These are phyloP conservation scores for Dictyostelium intermedium DNA, from an alignment of 78 protist species.

Conservation along the genomic window DNA sequence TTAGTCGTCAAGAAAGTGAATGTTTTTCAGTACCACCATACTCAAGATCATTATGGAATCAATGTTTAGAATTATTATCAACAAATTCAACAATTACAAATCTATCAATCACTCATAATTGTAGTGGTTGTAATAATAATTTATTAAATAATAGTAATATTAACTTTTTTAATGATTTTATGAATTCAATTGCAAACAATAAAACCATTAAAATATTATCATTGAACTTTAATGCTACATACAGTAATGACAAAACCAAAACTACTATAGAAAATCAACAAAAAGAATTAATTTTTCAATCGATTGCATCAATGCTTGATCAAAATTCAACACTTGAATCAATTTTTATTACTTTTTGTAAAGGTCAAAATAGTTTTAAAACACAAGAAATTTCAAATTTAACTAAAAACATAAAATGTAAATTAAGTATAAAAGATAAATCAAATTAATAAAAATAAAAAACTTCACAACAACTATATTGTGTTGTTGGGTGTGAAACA, in stretches of 20 bases:
- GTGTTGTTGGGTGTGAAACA: no score
- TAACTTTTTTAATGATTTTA: not conserved
- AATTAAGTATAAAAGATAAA: no score
- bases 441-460: no score
- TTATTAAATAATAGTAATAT: no score
- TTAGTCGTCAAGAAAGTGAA: not conserved
- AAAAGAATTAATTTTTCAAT: no score
- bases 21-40: not conserved
- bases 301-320: not conserved
- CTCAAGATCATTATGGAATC: not conserved
- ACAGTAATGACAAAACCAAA: no score
- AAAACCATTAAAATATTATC: not conserved
- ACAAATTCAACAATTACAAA: not conserved
- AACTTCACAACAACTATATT: no score
- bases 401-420: not conserved
- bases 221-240: no score
- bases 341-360: no score
- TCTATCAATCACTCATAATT: not conserved
- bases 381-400: not conserved
- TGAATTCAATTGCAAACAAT: not conserved
- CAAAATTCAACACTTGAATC: not conserved
- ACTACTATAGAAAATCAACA: no score
- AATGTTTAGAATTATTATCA: constrained; percentile 7
- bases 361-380: no score
- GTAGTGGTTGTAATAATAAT: no score